These are phyloP conservation scores for Thalassiosira oceanica DNA, from an alignment of 352 stramenopile species.

Conservation along the genomic window DNA sequence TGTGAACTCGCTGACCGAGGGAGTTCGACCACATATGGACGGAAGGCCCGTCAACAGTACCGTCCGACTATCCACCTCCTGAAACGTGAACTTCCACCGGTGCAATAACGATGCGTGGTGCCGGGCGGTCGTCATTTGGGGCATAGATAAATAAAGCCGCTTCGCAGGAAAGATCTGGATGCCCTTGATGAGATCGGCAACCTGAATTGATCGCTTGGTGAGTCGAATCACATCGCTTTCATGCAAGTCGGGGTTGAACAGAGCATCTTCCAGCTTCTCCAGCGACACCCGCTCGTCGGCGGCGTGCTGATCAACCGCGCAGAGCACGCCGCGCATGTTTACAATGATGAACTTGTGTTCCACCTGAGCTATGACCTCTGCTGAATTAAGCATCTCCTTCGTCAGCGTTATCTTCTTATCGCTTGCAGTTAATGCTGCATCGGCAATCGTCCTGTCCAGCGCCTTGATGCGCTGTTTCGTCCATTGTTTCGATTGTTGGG, in stretches of 20 bases:
- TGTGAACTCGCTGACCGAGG: conserved; percentile 82
- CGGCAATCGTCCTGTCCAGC: conserved; percentile 23
- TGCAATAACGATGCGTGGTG: conserved; percentile 70
- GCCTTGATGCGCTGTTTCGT: conserved; percentile 28
- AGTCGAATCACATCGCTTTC: conserved; percentile 72
- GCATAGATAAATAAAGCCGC: conserved; percentile 71
- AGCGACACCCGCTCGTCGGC: conserved; percentile 87
- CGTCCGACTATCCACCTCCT: conserved; percentile 21
- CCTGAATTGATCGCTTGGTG: conserved; percentile 40
- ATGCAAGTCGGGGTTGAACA: conserved; percentile 66
- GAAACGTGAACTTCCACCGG: conserved; percentile 86
- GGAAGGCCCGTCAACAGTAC: conserved; percentile 59
- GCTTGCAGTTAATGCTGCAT: background rate
- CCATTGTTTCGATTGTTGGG: no score
- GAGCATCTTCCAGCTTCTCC: conserved; percentile 81
- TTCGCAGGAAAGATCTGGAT: conserved; percentile 64
- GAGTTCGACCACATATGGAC: conserved; percentile 80
- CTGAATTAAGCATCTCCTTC: conserved; percentile 74
- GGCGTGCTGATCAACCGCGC: conserved; percentile 88
- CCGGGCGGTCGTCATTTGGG: conserved; percentile 64
- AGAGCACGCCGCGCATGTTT: conserved; percentile 55
- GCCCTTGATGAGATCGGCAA: conserved; percentile 36
- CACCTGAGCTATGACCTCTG: conserved; percentile 86
- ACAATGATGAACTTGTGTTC: conserved; percentile 89
- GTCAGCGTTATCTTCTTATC: conserved; percentile 54